Evolutionary conservation across 1,284 basidiomycete species (phyloP).

Genomic region (Trametes pubescens): DNA sequence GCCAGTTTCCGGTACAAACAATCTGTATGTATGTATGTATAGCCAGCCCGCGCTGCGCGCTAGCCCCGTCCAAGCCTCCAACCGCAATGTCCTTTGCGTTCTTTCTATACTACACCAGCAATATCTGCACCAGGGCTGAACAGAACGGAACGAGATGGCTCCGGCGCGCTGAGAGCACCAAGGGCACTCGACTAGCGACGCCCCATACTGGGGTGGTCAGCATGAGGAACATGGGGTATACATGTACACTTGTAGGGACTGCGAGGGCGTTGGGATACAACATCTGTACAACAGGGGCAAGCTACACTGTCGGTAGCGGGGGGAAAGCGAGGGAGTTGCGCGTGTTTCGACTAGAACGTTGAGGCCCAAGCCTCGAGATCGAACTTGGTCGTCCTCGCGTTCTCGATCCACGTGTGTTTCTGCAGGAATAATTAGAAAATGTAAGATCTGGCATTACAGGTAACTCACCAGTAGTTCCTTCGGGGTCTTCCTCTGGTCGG

Average conservation of each 20-base stretch:
- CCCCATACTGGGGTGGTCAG: constrained; percentile 17
- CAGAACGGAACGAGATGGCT: constrained; percentile 16
- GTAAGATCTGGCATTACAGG: constrained; percentile 1
- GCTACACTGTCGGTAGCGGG: constrained; percentile 14
- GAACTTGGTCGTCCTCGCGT: constrained; percentile 55
- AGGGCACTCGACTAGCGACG: constrained; percentile 23
- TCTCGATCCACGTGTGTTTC: constrained; percentile 68
- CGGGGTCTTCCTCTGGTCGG: constrained; percentile 77
- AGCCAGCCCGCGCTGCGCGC: constrained; percentile 5
- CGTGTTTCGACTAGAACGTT: constrained; percentile 51
- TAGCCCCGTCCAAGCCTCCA: constrained; percentile 13
- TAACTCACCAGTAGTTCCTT: constrained; percentile 79
- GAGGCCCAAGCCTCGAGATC: constrained; percentile 72
- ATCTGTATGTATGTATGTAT: constrained; percentile 15
- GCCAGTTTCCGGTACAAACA: constrained; percentile 1
- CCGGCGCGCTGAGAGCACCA: constrained; percentile 17
- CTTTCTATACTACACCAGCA: constrained; percentile 32
- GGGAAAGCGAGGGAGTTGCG: background rate
- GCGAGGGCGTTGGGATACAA: constrained; percentile 19
- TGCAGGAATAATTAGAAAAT: constrained; percentile 37
- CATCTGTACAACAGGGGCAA: constrained; percentile 22
- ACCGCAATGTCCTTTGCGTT: constrained; percentile 20
- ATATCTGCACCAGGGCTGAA: constrained; percentile 8
- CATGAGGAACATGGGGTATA: constrained; percentile 25
- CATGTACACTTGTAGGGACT: constrained; percentile 26